Evolutionary conservation across 331 rosid genomes (phyloP), one percentile per base, ranked within the genome.

Genomic region (Prunus yedoensis): DNA sequence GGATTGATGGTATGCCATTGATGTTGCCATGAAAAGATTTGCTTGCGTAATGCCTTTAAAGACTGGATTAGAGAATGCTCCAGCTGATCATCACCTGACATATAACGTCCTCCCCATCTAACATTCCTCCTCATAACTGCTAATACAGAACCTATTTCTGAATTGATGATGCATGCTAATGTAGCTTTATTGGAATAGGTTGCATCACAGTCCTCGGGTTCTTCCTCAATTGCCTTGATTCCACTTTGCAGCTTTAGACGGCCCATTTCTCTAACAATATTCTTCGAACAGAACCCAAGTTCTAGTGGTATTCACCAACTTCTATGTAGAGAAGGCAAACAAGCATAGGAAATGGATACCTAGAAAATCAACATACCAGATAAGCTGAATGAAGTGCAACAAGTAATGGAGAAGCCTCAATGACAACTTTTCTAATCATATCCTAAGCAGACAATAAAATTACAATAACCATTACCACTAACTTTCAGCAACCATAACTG

Each of bases 81-180:
- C 78, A 93, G 79, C 80, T 91, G 96, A 89, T 93, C 98, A 71
- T 93, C 98, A 8, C 97, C 90, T 4, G 97, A 85, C 83, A 87
- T 89, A 87, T 89, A 91, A 46, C 91, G 96, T n/a, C 93, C 88
- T 46, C 93, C 97, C 98, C 97, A 93, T 77, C 96, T 85, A 21
- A 91, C 98, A 80, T 93, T 91, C 86, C 98, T 88, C 80, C 98
- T 83, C 98, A 93, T 93, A 16, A 93, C 93, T 1, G 97, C 96
- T 85, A 93, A 88, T 70, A 93, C 98, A 76, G 97, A 88, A 35
- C 97, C 96, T 54, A 93, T 83, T 82, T 93, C 98, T 10, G 98
- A 89, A 87, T 89, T 93, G 74, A 91, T 88, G 86, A 89, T 91
- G 88, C 97, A 91, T 45, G 96, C 89, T 66, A 93, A 78, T 79